Base-by-base conservation (phyloP, 2,329 filamentous ascomycete genomes). In the Akanthomyces lecanii region DNA sequence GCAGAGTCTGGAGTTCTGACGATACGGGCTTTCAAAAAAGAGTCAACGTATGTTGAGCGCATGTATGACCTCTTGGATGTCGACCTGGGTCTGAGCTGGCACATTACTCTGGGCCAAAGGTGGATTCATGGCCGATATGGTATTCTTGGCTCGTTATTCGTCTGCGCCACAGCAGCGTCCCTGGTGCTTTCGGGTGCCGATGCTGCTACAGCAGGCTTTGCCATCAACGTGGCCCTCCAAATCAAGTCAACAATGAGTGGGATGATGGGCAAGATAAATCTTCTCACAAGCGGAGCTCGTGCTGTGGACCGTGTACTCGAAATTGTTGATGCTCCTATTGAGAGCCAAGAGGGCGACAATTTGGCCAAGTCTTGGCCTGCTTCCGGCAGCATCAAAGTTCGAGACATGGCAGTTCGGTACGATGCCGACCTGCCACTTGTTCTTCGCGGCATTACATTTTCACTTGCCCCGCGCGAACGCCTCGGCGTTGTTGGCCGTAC, bases 401-500 rank as follows among this genome's bases (percentile, higher is more conserved):
- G 54, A 11, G 14, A 54, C 6, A 8, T 64, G 5, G 42, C 51
- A 5, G 38, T 42, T 33, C 44, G 64, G 4, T 65, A 63, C 25
- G 40, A 48, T 25, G 11, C 38, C 12, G 40, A n/a, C 7, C 25
- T 54, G 14, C 61, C 56, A 6, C n/a, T 40, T 1, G 61, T 50
- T 23, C 47, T 65, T 6, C 44, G 36, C 8, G 25, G 18, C 7
- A 23, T 65, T 8, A 47, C 56, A 0, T 59, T 65, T 48, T 54
- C 61, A 23, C 3, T 65, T 6, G 36, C 48, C 1, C 30, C 64
- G 5, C 28, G 56, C 11, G 45, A 59, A 40, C 64, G 64, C 7
- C n/a, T 65, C 8, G 64, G 64, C 21, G 44, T 65, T 18, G 61
- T 65, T 18, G 64, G 64, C 7, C 64, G 64, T 12, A 64, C 64